These are phyloP conservation scores for Annulohypoxylon bovei DNA, from an alignment of 495 filamentous ascomycete genomes.

Conservation along the genomic window DNA sequence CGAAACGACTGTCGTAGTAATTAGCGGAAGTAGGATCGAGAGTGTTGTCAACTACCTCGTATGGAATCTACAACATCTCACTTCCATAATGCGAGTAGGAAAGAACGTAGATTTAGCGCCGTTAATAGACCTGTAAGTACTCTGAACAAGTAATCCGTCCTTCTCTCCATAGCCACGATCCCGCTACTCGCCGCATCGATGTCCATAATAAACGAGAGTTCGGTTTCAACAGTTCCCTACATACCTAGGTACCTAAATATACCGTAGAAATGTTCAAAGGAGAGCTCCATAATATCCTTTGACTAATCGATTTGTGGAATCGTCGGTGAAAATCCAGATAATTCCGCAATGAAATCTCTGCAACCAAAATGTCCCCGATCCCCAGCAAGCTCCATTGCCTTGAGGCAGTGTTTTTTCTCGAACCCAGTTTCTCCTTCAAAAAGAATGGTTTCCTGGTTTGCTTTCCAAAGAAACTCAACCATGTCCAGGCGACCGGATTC, in stretches of 20 bases:
- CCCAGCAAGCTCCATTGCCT: slow-evolving; percentile 33
- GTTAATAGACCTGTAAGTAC: too few relatives aligned
- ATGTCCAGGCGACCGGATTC: slow-evolving; percentile 59
- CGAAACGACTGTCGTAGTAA: too few relatives aligned
- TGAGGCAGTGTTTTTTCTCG: slow-evolving; percentile 18
- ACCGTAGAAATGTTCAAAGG: too few relatives aligned
- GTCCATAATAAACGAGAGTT: slow-evolving; percentile 34
- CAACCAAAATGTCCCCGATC: slow-evolving; percentile 29
- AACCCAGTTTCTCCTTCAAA: slow-evolving; percentile 17
- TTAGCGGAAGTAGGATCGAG: too few relatives aligned
- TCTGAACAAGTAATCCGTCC: too few relatives aligned
- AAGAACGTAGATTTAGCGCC: too few relatives aligned
- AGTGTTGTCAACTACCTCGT: too few relatives aligned
- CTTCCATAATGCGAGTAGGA: too few relatives aligned
- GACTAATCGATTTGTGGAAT: too few relatives aligned
- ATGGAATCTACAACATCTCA: too few relatives aligned
- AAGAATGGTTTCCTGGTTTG: slow-evolving; percentile 1
- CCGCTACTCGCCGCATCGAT: slow-evolving; percentile 23
- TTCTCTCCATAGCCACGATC: slow-evolving; percentile 10
- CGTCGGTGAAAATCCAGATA: background rate
- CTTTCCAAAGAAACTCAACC: slow-evolving; percentile 52
- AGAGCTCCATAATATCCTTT: too few relatives aligned
- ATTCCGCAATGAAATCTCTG: slow-evolving; percentile 11
- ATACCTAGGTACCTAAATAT: too few relatives aligned
- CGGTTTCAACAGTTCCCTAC: slow-evolving; percentile 33